Evolutionary conservation across 495 filamentous ascomycete genomes (phyloP), one percentile per base, ranked within the genome.

Genomic region (Margaritispora aquatica): DNA sequence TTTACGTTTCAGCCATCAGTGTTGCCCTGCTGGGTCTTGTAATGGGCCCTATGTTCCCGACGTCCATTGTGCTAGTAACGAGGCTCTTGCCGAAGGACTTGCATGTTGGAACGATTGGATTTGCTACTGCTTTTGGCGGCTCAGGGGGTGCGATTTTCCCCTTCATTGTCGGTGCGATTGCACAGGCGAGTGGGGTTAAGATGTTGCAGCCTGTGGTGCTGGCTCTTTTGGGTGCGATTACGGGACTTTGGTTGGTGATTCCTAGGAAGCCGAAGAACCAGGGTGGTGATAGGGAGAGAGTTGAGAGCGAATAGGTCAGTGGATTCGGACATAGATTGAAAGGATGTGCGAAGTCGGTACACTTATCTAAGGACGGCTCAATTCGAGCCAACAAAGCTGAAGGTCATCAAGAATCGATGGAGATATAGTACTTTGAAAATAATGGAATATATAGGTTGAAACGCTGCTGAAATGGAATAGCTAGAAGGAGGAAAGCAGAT

Each of bases 51-150:
- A 73, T 95, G 15, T 86, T 93, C 71, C 91, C 91, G 1, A 88
- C 86, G 1, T 87, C 82, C 17, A 79, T 95, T 9, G 82, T 93
- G 10, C 84, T 84, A 24, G 79, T 86, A 17, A 90, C 88, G 0
- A 94, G 90, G 68, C 77, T 94, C 1, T 76, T 96, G 11, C 90
- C 90, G 1, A 75, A 75, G 24, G 80, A 88, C 59, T 76, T 91
- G 13, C 90, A 96, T 65, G 88, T 96, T 29, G 82, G 80, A 48
- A 84, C 86, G 0, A 87, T 96, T 48, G 90, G 90, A 0, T 95
- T 95, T 61, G 87, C 85, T 1, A 85, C 87, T 2, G 89, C 90
- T 0, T 85, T 92, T 70, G 90, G 90, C 1, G 86, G 88, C 0
- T 78, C 77, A 9, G 91, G 91, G 0, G 90, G 88, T 2, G 88